Evolutionary conservation across 345 rosid species (phyloP).

Genomic region (Eucalyptus curtisii): DNA sequence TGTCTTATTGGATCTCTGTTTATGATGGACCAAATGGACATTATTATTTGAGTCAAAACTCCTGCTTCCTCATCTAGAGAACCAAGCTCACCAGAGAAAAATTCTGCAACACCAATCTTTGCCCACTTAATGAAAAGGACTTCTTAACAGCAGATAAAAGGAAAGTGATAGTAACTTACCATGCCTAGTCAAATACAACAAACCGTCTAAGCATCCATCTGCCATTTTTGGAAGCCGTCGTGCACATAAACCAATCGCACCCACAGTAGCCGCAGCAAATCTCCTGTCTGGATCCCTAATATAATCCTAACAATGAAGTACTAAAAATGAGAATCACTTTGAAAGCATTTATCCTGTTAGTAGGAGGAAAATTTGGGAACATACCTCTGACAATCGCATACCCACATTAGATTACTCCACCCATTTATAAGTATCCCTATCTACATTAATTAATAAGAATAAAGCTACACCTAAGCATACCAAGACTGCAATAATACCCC

Average conservation of each 20-base stretch:
- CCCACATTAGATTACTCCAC: background rate
- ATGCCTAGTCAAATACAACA: slow-evolving; percentile 48
- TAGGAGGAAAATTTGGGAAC: background rate
- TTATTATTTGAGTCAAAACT: slow-evolving; percentile 65
- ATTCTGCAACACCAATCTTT: slow-evolving; percentile 36
- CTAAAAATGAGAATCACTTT: slow-evolving; percentile 18
- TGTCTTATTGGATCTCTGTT: slow-evolving; percentile 61
- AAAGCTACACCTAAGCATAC: background rate
- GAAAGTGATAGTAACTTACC: slow-evolving; percentile 31
- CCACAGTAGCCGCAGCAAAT: slow-evolving; percentile 82
- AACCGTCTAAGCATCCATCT: slow-evolving; percentile 58
- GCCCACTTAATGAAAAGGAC: background rate
- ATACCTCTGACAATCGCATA: background rate
- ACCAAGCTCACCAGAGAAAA: slow-evolving; percentile 27
- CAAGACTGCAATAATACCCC: background rate
- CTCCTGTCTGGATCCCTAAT: slow-evolving; percentile 81
- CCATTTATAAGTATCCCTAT: background rate
- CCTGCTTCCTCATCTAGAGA: slow-evolving; percentile 45
- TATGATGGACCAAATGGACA: slow-evolving; percentile 69
- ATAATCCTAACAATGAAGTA: slow-evolving; percentile 56
- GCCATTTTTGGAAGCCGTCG: slow-evolving; percentile 59
- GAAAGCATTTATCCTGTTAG: background rate
- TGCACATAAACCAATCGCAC: slow-evolving; percentile 84
- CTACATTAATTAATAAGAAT: background rate
- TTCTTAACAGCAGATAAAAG: background rate